These are phyloP conservation scores for Chaetomium sp. DNA, from an alignment of 2,329 filamentous ascomycete genomes.

Conservation along the genomic window DNA sequence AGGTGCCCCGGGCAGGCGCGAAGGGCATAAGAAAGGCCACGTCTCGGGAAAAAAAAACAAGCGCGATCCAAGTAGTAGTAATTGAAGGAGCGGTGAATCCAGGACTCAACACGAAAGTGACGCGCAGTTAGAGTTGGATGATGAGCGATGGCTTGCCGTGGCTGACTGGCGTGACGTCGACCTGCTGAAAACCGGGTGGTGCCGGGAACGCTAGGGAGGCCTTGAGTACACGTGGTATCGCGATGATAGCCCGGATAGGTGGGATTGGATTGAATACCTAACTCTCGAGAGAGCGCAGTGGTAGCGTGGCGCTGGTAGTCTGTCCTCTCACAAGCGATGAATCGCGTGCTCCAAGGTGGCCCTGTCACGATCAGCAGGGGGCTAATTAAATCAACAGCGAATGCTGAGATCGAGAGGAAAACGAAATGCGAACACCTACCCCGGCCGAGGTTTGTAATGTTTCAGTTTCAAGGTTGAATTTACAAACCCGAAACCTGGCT, in stretches of 20 bases:
- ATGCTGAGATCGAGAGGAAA: neutral
- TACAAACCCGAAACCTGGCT: neutral
- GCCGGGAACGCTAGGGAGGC: neutral
- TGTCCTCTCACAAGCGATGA: neutral
- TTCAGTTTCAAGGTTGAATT: neutral
- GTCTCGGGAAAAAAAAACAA: neutral
- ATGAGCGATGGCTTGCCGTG: neutral
- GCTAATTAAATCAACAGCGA: neutral
- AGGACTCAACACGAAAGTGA: neutral
- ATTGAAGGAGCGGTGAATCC: neutral
- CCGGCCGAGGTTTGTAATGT: neutral
- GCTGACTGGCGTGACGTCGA: neutral
- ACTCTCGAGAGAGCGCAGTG: neutral
- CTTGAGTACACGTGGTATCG: conserved; percentile 10
- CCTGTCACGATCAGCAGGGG: conserved; percentile 1
- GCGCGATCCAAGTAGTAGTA: neutral
- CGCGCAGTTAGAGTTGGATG: neutral
- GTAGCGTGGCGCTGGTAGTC: neutral
- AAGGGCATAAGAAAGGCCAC: neutral
- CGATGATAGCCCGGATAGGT: conserved; percentile 11
- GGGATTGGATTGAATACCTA: neutral
- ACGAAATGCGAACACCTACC: neutral
- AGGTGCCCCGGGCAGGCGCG: neutral
- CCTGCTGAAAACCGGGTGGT: neutral
- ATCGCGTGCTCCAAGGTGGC: neutral